A percentile compares a stretch with the other conserved stretches of the same genome.
Evolutionary conservation across 352 stramenopile species (phyloP).

Genomic region (Pythium coloratum): DNA sequence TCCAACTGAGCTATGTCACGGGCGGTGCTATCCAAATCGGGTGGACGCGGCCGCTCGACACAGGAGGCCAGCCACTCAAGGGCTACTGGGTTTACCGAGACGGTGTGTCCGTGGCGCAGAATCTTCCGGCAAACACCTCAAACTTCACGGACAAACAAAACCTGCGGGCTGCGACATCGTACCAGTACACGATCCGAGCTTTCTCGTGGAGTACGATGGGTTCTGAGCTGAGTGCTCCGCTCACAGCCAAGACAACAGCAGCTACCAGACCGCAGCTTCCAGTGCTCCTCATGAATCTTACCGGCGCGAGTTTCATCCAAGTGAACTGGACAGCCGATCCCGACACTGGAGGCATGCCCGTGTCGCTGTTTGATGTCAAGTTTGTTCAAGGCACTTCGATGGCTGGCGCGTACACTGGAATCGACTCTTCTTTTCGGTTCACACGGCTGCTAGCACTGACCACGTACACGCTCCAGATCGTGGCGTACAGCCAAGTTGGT

Average conservation of each 20-base stretch:
- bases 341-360: conserved; percentile 44
- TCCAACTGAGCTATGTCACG: conserved; percentile 39
- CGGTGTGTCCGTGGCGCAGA: conserved; percentile 28
- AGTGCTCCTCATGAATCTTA: conserved; percentile 8
- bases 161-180: conserved; percentile 38
- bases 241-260: conserved; percentile 31
- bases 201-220: conserved; percentile 40
- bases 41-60: conserved; percentile 57
- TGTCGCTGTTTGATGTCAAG: conserved; percentile 39
- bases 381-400: conserved; percentile 27
- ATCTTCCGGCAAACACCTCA: conserved; percentile 20
- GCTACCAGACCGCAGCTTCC: conserved; percentile 42
- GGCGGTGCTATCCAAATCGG: conserved; percentile 58
- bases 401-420: conserved; percentile 24
- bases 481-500: conserved; percentile 38
- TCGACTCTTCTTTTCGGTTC: conserved; percentile 32
- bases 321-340: conserved; percentile 38
- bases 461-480: conserved; percentile 34
- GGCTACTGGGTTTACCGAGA: conserved; percentile 61
- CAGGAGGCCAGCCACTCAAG: conserved; percentile 44
- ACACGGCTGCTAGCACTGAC: conserved; percentile 36
- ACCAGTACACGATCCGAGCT: conserved; percentile 48
- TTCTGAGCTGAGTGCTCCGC: conserved; percentile 39
- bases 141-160: conserved; percentile 41
- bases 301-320: conserved; percentile 40